phyloP scores from a whole-genome alignment of 1,284 basidiomycete genomes.

The Ganoderma sinense region DNA sequence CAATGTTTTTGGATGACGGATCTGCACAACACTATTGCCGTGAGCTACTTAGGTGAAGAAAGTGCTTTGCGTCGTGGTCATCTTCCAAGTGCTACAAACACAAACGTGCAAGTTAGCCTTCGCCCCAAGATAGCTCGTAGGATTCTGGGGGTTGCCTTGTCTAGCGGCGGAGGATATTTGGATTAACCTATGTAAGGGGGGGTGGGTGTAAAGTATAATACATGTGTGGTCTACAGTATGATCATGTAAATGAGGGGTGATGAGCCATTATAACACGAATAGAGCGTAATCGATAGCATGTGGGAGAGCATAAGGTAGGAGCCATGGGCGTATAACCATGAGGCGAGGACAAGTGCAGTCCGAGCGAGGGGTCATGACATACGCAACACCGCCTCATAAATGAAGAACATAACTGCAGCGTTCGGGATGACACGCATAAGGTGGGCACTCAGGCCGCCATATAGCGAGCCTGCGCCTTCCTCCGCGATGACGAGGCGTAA shows the following conservation, averaged over 20 bases:
- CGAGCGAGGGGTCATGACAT: slow-evolving; percentile 46
- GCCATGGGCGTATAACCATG: neutral
- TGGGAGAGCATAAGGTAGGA: slow-evolving; percentile 9
- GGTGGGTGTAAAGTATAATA: slow-evolving; percentile 23
- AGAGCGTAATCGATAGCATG: slow-evolving; percentile 28
- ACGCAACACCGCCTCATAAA: slow-evolving; percentile 80
- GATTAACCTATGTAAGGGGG: neutral
- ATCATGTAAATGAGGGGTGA: slow-evolving; percentile 23
- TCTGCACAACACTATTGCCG: neutral
- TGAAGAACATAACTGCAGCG: slow-evolving; percentile 95
- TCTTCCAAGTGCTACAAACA: too few species aligned
- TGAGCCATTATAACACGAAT: slow-evolving; percentile 23
- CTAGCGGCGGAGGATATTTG: too few species aligned
- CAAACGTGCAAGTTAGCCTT: too few species aligned
- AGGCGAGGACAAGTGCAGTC: neutral
- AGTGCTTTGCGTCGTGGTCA: too few species aligned
- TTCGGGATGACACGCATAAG: slow-evolving; percentile 97
- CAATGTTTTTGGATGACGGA: slow-evolving; percentile 15
- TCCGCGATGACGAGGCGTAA: slow-evolving; percentile 88
- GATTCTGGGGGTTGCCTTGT: too few species aligned
- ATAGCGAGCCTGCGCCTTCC: slow-evolving; percentile 88
- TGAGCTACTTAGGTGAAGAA: neutral
- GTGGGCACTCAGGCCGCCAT: slow-evolving; percentile 95
- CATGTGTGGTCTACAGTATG: slow-evolving; percentile 24
- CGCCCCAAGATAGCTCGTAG: too few species aligned